These are phyloP conservation scores for Trypethelium eluteriae DNA, from an alignment of 495 filamentous ascomycete genomes.

Conservation along the genomic window DNA sequence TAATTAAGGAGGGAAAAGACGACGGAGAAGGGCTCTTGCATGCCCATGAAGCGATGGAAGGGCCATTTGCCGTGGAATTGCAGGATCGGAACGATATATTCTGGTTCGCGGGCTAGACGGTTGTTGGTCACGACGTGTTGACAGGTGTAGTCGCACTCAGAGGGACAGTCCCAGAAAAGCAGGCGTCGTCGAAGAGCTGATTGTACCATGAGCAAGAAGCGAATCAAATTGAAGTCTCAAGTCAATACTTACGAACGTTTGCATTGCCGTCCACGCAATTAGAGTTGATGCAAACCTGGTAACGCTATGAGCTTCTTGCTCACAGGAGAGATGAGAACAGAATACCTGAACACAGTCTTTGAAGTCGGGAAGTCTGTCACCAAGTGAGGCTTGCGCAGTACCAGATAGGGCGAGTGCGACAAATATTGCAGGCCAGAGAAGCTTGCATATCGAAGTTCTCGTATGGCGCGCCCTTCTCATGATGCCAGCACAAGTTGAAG, in stretches of 20 bases:
- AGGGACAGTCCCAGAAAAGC: constrained; percentile 71
- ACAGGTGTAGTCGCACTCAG: constrained; percentile 97
- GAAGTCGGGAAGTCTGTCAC: constrained; percentile 86
- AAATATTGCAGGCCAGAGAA: constrained; percentile 10
- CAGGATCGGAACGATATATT: constrained; percentile 58
- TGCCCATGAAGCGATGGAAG: constrained; percentile 77
- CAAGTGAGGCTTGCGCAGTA: constrained; percentile 60
- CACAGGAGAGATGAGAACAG: neutral
- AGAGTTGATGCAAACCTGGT: constrained; percentile 68
- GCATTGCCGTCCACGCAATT: constrained; percentile 57
- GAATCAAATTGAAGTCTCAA: neutral
- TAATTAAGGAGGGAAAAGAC: constrained; percentile 89
- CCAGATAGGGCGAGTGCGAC: constrained; percentile 38
- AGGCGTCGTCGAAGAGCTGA: constrained; percentile 60
- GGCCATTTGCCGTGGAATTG: constrained; percentile 99
- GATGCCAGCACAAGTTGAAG: neutral
- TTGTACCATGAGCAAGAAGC: constrained; percentile 9
- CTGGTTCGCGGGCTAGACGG: constrained; percentile 58
- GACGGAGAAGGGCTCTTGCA: constrained; percentile 91
- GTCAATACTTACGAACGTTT: constrained; percentile 46
- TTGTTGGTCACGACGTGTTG: constrained; percentile 83
- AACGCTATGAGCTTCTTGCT: constrained; percentile 12
- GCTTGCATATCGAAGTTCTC: neutral
- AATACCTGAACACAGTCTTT: constrained; percentile 75
- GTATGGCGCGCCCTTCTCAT: neutral